Evolutionary conservation across 2,329 filamentous ascomycete species (phyloP).

Genomic region (Samsoniella hepiali): DNA sequence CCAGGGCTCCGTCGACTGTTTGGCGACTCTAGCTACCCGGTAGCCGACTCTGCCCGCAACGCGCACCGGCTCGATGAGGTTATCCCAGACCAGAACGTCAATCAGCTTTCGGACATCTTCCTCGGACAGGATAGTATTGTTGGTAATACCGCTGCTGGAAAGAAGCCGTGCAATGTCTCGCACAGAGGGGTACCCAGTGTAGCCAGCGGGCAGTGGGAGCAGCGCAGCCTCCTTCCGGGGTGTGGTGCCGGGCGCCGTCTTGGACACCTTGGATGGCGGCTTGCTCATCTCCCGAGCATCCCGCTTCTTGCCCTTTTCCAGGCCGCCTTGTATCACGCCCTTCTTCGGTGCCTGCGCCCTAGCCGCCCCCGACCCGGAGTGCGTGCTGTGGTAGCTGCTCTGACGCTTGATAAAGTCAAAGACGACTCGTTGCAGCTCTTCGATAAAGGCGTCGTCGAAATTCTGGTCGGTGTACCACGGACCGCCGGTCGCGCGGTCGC

Average conservation of each 20-base stretch:
- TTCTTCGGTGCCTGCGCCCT: constrained; percentile 53
- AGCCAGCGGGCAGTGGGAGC: constrained; percentile 60
- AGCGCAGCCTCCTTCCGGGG: constrained; percentile 37
- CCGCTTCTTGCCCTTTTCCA: constrained; percentile 49
- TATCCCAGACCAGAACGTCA: constrained; percentile 85
- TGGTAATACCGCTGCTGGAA: constrained; percentile 65
- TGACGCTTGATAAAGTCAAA: constrained; percentile 68
- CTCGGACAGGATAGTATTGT: constrained; percentile 66
- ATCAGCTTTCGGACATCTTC: constrained; percentile 81
- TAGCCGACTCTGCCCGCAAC: constrained; percentile 50
- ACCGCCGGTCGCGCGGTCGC: constrained; percentile 86
- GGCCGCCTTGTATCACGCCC: constrained; percentile 49
- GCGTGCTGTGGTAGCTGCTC: constrained; percentile 62
- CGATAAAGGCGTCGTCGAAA: constrained; percentile 84
- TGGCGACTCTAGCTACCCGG: constrained; percentile 48
- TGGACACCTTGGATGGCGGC: constrained; percentile 30
- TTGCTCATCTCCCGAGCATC: constrained; percentile 40
- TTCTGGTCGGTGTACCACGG: constrained; percentile 93
- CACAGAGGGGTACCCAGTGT: constrained; percentile 76
- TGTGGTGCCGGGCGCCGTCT: constrained; percentile 24
- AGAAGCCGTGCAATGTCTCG: constrained; percentile 73
- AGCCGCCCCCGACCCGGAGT: constrained; percentile 31
- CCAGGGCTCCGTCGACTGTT: constrained; percentile 42
- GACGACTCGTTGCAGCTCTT: constrained; percentile 68
- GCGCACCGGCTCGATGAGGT: constrained; percentile 67